Conservation (phyloP, 768 basidiomycete genomes). For the Hericium rajendrae region DNA sequence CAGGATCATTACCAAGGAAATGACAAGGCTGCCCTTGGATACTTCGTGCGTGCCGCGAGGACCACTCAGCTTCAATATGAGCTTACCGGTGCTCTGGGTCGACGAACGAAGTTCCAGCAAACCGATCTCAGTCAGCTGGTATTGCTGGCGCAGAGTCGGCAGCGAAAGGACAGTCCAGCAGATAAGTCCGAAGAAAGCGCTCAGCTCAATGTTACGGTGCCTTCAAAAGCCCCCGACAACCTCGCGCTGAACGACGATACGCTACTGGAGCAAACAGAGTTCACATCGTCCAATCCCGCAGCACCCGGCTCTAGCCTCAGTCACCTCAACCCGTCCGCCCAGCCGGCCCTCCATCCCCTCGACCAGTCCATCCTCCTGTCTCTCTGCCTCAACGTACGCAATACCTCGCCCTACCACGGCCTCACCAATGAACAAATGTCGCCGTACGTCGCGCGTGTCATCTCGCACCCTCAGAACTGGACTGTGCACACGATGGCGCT, state of each 20-base stretch:
- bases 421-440: conserved; percentile 88
- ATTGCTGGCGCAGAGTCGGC: conserved; percentile 82
- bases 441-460: conserved; percentile 83
- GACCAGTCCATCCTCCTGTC: conserved; percentile 91
- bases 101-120: conserved; percentile 89
- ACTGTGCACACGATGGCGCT: conserved; percentile 95
- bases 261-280: conserved; percentile 87
- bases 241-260: conserved; percentile 91
- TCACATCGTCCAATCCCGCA: conserved; percentile 61
- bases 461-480: conserved; percentile 90
- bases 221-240: conserved; percentile 54
- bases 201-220: conserved; percentile 1
- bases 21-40: conserved; percentile 69
- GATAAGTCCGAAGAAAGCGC: conserved; percentile 2
- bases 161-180: neutral
- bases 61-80: conserved; percentile 79
- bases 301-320: conserved; percentile 36
- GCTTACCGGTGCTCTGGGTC: conserved; percentile 87
- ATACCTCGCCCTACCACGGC: conserved; percentile 83
- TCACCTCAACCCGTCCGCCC: conserved; percentile 74
- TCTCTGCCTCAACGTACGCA: conserved; percentile 83
- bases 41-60: conserved; percentile 69
- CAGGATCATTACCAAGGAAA: conserved; percentile 67
- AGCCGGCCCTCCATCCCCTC: conserved; percentile 83
- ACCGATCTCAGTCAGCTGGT: conserved; percentile 83